Conservation (phyloP, 75 land plant genomes). For the Cupressus sempervirens region DNA sequence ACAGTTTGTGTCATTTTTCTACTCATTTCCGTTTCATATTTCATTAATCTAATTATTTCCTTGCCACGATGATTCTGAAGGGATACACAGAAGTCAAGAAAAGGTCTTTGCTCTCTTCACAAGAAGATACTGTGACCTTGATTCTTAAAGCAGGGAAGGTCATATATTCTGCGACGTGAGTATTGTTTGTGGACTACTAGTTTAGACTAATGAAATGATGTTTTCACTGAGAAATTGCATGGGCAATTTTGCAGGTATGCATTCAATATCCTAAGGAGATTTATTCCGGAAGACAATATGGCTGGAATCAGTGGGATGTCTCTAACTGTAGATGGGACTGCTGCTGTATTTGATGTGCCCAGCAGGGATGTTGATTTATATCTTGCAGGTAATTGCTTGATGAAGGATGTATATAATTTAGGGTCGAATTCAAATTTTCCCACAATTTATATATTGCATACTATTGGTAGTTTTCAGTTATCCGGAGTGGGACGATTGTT, state of each 20-base stretch:
- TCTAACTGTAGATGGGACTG: constrained; percentile 77
- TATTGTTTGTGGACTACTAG: neutral
- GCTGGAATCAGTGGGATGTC: constrained; percentile 60
- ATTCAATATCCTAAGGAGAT: constrained; percentile 52
- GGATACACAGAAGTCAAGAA: constrained; percentile 86
- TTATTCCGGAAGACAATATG: constrained; percentile 70
- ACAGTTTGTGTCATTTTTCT: neutral
- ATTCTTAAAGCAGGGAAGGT: constrained; percentile 56
- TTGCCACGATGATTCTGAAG: constrained; percentile 27
- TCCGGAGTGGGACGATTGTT: neutral
- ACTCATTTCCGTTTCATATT: neutral
- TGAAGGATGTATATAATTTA: neutral
- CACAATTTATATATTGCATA: neutral
- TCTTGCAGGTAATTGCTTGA: constrained; percentile 47
- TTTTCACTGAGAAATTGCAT: neutral
- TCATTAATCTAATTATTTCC: neutral
- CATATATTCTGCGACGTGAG: constrained; percentile 73
- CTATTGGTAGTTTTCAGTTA: neutral
- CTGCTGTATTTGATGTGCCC: constrained; percentile 93
- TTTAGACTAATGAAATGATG: no score
- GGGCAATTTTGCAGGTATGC: constrained; percentile 48
- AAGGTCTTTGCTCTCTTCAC: constrained; percentile 75
- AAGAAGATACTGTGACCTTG: constrained; percentile 68
- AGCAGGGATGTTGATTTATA: constrained; percentile 48
- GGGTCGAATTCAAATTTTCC: neutral